These are phyloP conservation scores for Thermoascus crustaceus DNA, from an alignment of 2,329 filamentous ascomycete genomes.

Conservation along the genomic window DNA sequence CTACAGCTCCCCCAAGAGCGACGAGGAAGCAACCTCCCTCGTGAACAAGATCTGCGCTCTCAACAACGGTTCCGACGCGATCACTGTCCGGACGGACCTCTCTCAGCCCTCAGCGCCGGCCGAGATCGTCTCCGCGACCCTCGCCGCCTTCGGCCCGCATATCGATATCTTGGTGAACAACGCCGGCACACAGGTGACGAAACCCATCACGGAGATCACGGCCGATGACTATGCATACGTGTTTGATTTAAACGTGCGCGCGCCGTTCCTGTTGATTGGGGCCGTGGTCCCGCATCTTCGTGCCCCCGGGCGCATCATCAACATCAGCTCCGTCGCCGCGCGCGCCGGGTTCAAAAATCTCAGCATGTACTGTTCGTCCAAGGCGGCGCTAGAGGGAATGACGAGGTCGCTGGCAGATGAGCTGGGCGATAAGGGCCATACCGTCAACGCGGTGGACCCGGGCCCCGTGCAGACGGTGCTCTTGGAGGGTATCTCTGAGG, in stretches of 20 bases:
- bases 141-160: slow-evolving; percentile 12
- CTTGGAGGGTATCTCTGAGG: slow-evolving; percentile 44
- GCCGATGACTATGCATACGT: slow-evolving; percentile 45
- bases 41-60: slow-evolving; percentile 27
- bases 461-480: slow-evolving; percentile 54
- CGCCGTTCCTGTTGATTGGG: slow-evolving; percentile 46
- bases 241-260: slow-evolving; percentile 52
- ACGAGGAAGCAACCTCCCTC: slow-evolving; percentile 22
- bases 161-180: slow-evolving; percentile 30
- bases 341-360: slow-evolving; percentile 40
- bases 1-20: slow-evolving; percentile 35
- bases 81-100: slow-evolving; percentile 35
- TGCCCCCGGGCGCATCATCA: slow-evolving; percentile 47
- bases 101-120: slow-evolving; percentile 9
- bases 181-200: slow-evolving; percentile 30
- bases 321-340: slow-evolving; percentile 48
- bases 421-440: slow-evolving; percentile 48
- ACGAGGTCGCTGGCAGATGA: slow-evolving; percentile 54
- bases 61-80: slow-evolving; percentile 28
- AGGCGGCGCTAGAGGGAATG: slow-evolving; percentile 53
- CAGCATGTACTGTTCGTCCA: slow-evolving; percentile 48
- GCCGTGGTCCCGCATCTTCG: slow-evolving; percentile 46
- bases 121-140: slow-evolving; percentile 11
- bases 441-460: slow-evolving; percentile 53
- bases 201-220: slow-evolving; percentile 35